Base-by-base conservation (phyloP, 306 rosid genomes). In the Inga oerstediana region DNA sequence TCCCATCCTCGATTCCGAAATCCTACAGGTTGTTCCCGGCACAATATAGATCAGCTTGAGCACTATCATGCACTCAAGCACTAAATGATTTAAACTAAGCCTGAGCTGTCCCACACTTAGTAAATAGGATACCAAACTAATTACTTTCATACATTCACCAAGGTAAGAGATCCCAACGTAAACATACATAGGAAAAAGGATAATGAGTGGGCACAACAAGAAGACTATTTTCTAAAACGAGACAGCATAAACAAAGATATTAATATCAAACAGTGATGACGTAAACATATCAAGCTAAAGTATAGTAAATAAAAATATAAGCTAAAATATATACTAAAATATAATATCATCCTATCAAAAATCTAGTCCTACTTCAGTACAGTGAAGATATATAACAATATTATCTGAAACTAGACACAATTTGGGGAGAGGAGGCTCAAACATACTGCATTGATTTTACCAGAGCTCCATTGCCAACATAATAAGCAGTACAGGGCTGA, bases 401-500 rank as follows among this genome's bases (percentile, higher is more conserved):
- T 77, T 72, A 48, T 69, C 34, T 30, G 43, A 66, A 71, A 34
- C 52, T 46, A 78, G 35, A 56, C 20, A 84, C 20, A 78, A 10
- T 41, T 44, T 44, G 4, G 62, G 51, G 54, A 52, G 46, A 10
- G 39, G 34, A 30, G 19, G 71, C 48, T 66, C 32, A 27, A 16
- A 58, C 65, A 77, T 72, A 19, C 46, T 19, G 75, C 34, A 20
- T 32, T 49, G n/a, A 51, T 76, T 79, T 34, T 64, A 52, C 46
- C 27, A 76, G 49, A 37, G 48, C 34, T 24, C 37, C 37, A 73
- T 8, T 71, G 66, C 41, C 16, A 61, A 34, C 64, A 79, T 39
- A 24, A 66, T 37, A 58, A 41, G 65, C 75, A 80, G 39, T 73
- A 66, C 34, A 72, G 24, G 65, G 62, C 51, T 19, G 66, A 83